Percentiles rank a stretch among this genome's conserved stretches.
Evolutionary conservation across 1,284 basidiomycete species (phyloP).

Genomic region (Somion occarium): DNA sequence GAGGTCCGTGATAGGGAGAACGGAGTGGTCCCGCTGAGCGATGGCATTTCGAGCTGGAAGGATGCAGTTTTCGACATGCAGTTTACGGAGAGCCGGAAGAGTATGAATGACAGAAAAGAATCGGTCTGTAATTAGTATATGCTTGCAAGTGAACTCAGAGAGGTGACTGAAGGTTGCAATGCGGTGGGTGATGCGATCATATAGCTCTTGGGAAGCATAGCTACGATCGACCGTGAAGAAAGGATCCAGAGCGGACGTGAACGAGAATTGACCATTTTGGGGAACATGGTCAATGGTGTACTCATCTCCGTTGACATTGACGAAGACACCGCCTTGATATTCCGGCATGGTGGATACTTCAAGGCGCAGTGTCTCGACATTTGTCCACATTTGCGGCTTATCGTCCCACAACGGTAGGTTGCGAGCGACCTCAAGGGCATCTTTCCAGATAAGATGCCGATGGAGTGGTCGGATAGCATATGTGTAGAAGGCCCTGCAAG

Average conservation of each 20-base stretch:
- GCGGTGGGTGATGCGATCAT: conserved; percentile 25
- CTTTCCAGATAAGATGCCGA: conserved; percentile 31
- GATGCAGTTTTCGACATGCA: conserved; percentile 33
- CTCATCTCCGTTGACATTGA: conserved; percentile 12
- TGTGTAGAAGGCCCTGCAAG: conserved; percentile 28
- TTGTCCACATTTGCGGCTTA: conserved; percentile 15
- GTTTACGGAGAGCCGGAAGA: conserved; percentile 29
- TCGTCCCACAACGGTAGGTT: conserved; percentile 21
- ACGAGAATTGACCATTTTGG: too few species aligned
- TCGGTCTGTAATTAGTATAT: conserved; percentile 28
- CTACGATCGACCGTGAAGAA: background rate
- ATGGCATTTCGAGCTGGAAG: conserved; percentile 18
- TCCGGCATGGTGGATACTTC: conserved; percentile 19
- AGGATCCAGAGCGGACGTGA: background rate
- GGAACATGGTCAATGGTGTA: background rate
- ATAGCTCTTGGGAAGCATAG: conserved; percentile 24
- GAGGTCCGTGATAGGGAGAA: conserved; percentile 34
- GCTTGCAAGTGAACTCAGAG: conserved; percentile 26
- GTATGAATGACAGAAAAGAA: conserved; percentile 30
- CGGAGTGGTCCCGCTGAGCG: conserved; percentile 21
- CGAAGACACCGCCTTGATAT: conserved; percentile 11
- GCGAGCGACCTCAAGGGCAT: conserved; percentile 18
- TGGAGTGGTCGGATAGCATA: conserved; percentile 31
- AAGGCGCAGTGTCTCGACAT: conserved; percentile 20
- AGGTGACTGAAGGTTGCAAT: conserved; percentile 28